Base-by-base conservation (phyloP, 148 eudicot species). In the Nyssa sinensis region DNA sequence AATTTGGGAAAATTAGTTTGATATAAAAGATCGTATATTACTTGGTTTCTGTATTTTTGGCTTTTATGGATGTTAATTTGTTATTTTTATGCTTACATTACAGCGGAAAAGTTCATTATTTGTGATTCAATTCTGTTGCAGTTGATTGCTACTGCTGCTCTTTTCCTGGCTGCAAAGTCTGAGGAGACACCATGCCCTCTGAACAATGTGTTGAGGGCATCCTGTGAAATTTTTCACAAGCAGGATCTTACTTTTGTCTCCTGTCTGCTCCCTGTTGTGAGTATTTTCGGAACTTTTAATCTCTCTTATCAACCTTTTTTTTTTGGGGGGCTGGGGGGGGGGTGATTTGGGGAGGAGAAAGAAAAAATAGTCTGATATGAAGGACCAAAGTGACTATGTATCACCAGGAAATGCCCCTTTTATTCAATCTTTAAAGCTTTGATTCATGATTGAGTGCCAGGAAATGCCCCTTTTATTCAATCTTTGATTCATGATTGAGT, bases 141-240 rank as follows among this genome's bases (percentile, higher is more conserved):
- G 99, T 70, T 93, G 85, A 87, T 93, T 76, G 93, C 98, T 67
- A 86, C 98, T 73, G 99, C 99, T 78, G 83, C 90, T 55, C 94
- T 96, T 71, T 96, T 96, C 81, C 90, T 96, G 80, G 86, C 98
- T 69, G 90, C 94, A 34, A 96, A 96, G 79, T 91, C 92, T 51
- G 99, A 96, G 82, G 99, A 96, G 89, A 91, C 99, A 27, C 66
- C 86, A 55, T 81, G 97, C 33, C 89, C 98, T 64, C 80, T 96
- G 78, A 93, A 93, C 75, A 86, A 86, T 74, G 97, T 96, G 47
- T 62, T 96, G 81, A 89, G 81, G 80, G 85, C 85, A 23, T 91
- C 99, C 25, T 83, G 90, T 86, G 99, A 96, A 87, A 82, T 88
- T 80, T 67, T 84, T 66, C 93, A 93, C 81, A 89, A 88, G 74